A percentile compares a stretch with the other conserved stretches of the same genome.
These are phyloP conservation scores for Podila horticola DNA, from an alignment of 192 early-diverging fungal genomes.

Conservation along the genomic window DNA sequence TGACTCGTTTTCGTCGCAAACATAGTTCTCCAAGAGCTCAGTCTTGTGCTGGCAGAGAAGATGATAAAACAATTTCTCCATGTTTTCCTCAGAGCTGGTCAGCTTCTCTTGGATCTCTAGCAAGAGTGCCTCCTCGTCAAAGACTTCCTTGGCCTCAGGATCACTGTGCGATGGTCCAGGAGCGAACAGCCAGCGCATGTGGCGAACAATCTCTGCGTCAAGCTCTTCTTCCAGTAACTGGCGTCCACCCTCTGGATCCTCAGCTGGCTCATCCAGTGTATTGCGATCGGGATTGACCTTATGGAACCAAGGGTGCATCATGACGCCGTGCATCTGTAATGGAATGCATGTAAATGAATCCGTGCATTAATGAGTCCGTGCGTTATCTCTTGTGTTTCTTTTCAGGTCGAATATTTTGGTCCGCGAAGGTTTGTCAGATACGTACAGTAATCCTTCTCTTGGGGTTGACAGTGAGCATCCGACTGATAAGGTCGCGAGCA, in stretches of 20 bases:
- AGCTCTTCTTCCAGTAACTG: constrained; percentile 26
- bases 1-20: constrained; percentile 21
- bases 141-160: constrained; percentile 39
- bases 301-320: constrained; percentile 64
- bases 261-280: constrained; percentile 40
- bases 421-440: background rate
- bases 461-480: constrained; percentile 59
- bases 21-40: constrained; percentile 45
- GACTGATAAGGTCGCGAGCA: constrained; percentile 60
- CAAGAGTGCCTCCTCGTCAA: constrained; percentile 41
- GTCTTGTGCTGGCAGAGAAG: constrained; percentile 50
- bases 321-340: constrained; percentile 60
- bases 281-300: constrained; percentile 55
- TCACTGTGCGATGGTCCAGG: constrained; percentile 46
- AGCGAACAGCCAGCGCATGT: constrained; percentile 51
- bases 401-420: background rate
- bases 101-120: constrained; percentile 46
- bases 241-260: constrained; percentile 36
- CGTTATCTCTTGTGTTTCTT: background rate
- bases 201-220: constrained; percentile 45
- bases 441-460: constrained; percentile 57
- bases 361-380: background rate
- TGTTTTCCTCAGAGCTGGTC: constrained; percentile 40
- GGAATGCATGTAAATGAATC: background rate
- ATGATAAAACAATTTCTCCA: constrained; percentile 49